Conservation (phyloP, 192 early-diverging fungal genomes). For the Chytriomyces confervae region DNA sequence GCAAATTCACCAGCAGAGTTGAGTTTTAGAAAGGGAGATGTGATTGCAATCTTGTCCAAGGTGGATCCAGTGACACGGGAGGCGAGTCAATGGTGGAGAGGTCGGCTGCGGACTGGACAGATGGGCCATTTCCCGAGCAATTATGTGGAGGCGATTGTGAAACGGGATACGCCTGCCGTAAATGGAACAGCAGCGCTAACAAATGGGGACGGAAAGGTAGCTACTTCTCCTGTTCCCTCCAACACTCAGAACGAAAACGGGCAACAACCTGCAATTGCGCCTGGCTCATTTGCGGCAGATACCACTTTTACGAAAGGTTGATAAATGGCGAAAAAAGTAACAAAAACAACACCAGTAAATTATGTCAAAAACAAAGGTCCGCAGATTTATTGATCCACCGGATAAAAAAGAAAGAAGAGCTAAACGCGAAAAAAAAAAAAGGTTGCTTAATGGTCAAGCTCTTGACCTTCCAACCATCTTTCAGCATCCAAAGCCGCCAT, state of each 20-base stretch:
- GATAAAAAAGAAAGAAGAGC: too few species aligned
- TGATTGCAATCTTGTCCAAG: conserved; percentile 88
- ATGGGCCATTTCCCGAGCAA: conserved; percentile 91
- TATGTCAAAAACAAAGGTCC: too few species aligned
- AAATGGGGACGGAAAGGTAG: background rate
- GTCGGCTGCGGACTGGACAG: conserved; percentile 77
- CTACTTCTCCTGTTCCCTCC: too few species aligned
- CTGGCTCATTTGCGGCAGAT: too few species aligned
- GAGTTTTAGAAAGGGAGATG: conserved; percentile 81
- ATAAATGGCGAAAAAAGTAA: too few species aligned
- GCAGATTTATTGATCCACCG: too few species aligned
- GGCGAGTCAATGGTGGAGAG: conserved; percentile 91
- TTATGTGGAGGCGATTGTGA: conserved; percentile 89
- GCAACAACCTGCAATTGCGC: too few species aligned
- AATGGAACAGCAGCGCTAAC: background rate
- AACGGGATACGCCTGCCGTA: conserved; percentile 27
- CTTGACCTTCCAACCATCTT: conserved; percentile 81
- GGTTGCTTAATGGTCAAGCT: conserved; percentile 25
- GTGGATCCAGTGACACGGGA: conserved; percentile 74
- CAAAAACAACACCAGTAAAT: too few species aligned
- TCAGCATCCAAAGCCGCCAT: conserved; percentile 98
- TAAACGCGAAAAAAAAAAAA: conserved; percentile 49
- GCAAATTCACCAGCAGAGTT: conserved; percentile 78
- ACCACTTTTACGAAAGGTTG: too few species aligned
- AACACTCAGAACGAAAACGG: too few species aligned